These are phyloP conservation scores for Babesia ovis DNA, from an alignment of 169 alveolate genomes.

Conservation along the genomic window DNA sequence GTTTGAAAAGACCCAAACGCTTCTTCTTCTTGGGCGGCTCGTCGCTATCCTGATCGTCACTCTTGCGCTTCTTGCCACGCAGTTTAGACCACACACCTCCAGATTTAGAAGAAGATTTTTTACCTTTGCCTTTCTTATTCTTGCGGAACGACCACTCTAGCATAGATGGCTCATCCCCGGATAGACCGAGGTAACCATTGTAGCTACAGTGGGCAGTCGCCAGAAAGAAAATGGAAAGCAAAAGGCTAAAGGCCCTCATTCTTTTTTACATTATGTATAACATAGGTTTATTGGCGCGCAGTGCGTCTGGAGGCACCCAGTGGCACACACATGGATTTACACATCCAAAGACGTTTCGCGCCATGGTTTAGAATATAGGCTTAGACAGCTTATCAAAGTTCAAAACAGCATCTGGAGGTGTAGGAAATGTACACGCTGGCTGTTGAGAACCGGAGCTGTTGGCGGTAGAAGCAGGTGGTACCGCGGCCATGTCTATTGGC, in stretches of 20 bases:
- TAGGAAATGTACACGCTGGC: neutral
- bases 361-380: neutral
- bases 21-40: neutral
- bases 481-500: slow-evolving; percentile 21
- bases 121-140: neutral
- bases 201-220: neutral
- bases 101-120: neutral
- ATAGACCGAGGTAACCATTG: neutral
- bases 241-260: slow-evolving; percentile 1
- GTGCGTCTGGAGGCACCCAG: slow-evolving; percentile 21
- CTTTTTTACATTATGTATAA: no score
- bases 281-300: no score
- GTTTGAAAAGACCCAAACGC: neutral
- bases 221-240: neutral
- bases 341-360: no score
- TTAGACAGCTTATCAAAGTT: neutral
- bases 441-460: neutral
- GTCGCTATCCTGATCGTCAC: neutral
- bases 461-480: neutral
- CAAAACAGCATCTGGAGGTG: neutral
- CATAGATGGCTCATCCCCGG: neutral
- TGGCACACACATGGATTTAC: slow-evolving; percentile 16
- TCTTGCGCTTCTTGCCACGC: neutral
- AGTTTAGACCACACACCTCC: neutral
- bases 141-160: slow-evolving; percentile 12